Conservation (phyloP, 2,329 filamentous ascomycete genomes). For the Thermoascus crustaceus region DNA sequence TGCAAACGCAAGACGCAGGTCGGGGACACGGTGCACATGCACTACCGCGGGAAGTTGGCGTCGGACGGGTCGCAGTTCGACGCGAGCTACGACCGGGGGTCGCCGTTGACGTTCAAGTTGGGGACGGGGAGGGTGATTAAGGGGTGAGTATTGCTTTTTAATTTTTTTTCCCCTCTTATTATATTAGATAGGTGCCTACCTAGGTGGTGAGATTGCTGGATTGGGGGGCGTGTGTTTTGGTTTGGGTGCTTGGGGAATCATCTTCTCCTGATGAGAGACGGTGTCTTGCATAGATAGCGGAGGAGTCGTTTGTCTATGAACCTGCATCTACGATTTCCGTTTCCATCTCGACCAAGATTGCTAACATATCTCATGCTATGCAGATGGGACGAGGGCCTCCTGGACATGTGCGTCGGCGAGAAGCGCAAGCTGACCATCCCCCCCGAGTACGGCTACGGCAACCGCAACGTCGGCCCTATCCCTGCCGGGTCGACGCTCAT, state of each 20-base stretch:
- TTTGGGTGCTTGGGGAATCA: no score
- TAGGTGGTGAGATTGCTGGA: no score
- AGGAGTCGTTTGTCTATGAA: no score
- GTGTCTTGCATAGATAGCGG: no score
- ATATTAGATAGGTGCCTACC: no score
- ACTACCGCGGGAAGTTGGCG: conserved; percentile 78
- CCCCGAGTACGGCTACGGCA: conserved; percentile 76
- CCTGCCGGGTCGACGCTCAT: conserved; percentile 73
- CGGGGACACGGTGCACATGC: conserved; percentile 75
- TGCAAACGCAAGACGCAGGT: conserved; percentile 69
- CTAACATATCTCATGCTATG: conserved; percentile 10
- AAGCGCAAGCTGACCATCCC: conserved; percentile 84
- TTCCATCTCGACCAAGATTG: conserved; percentile 1
- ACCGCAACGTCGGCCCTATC: conserved; percentile 69
- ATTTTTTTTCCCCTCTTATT: no score
- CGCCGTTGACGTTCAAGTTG: conserved; percentile 70
- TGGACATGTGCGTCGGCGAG: conserved; percentile 95
- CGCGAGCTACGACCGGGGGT: conserved; percentile 66
- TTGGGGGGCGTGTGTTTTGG: no score
- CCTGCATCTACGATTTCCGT: background rate
- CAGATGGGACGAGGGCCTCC: conserved; percentile 81
- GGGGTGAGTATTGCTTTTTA: no score
- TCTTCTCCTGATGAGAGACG: no score
- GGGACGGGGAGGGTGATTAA: conserved; percentile 80
- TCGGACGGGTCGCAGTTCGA: conserved; percentile 73